Percentiles rank a stretch among this genome's conserved stretches.
phyloP scores from a whole-genome alignment of 2,329 filamentous ascomycete species.

The Pseudocercospora vitis region DNA sequence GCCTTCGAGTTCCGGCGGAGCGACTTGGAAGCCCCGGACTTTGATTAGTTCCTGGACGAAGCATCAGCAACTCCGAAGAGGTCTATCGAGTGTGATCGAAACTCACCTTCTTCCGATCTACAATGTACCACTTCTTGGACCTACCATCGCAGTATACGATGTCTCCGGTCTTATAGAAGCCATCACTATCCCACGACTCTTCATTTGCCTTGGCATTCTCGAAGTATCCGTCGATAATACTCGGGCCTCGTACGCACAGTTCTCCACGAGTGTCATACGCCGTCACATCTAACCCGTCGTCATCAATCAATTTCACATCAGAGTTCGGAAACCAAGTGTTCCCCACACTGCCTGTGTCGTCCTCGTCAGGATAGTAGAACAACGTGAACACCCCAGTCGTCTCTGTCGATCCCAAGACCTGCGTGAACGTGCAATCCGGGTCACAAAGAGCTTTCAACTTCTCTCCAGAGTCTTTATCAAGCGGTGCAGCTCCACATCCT shows the following conservation, averaged over 20 bases:
- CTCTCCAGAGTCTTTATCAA: no score
- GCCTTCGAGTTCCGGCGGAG: slow-evolving; percentile 52
- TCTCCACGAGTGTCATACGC: slow-evolving; percentile 43
- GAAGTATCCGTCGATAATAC: slow-evolving; percentile 54
- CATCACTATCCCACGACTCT: slow-evolving; percentile 47
- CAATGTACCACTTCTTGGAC: slow-evolving; percentile 55
- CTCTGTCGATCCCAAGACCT: no score
- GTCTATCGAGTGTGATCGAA: no score
- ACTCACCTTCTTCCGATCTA: slow-evolving; percentile 54
- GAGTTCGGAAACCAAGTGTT: no score
- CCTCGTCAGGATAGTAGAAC: no score
- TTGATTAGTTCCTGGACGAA: slow-evolving; percentile 59
- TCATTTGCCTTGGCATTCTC: slow-evolving; percentile 52
- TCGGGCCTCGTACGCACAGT: slow-evolving; percentile 54
- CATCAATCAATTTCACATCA: slow-evolving; percentile 54
- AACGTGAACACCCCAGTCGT: no score
- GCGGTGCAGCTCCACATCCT: slow-evolving; percentile 43
- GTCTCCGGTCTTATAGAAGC: slow-evolving; percentile 55
- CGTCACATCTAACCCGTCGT: slow-evolving; percentile 33
- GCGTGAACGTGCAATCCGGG: no score
- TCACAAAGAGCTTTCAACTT: no score
- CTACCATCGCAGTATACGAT: slow-evolving; percentile 30
- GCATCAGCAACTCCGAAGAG: no score
- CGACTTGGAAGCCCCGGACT: slow-evolving; percentile 55
- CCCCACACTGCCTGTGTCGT: no score